Evolutionary conservation across 202 grass and related monocot species (phyloP).

Genomic region (Bolboschoenoplectus hybrid): DNA sequence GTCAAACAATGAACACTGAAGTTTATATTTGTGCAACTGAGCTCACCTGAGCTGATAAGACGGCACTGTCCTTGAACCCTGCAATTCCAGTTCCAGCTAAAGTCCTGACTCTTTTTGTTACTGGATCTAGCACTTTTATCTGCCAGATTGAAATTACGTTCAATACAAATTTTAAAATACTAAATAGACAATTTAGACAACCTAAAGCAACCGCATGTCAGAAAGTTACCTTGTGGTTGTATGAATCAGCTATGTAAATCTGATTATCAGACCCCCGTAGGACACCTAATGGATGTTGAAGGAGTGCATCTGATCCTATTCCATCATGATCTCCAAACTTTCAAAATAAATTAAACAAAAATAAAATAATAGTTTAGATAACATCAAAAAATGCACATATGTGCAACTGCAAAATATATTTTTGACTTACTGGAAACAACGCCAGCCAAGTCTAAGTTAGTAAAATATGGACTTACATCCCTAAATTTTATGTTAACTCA

Average conservation of each 20-base stretch:
- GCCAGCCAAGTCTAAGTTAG: conserved; percentile 9
- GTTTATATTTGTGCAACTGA: neutral
- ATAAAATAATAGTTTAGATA: conserved; percentile 11
- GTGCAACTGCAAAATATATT: neutral
- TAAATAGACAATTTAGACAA: conserved; percentile 25
- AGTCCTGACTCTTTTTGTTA: conserved; percentile 77
- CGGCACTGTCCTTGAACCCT: conserved; percentile 76
- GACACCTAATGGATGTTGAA: conserved; percentile 91
- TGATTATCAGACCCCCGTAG: conserved; percentile 69
- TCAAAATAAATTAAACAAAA: conserved; percentile 34
- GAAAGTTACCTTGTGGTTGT: conserved; percentile 93
- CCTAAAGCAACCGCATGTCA: conserved; percentile 19
- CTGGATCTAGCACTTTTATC: conserved; percentile 87
- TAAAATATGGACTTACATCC: neutral
- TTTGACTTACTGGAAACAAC: conserved; percentile 32
- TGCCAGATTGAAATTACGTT: conserved; percentile 46
- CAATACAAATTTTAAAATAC: conserved; percentile 37
- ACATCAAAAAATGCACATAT: conserved; percentile 26
- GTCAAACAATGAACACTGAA: conserved; percentile 23
- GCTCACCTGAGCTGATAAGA: conserved; percentile 80
- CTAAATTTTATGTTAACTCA: neutral
- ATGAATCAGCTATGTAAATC: conserved; percentile 95
- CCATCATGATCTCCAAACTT: conserved; percentile 97
- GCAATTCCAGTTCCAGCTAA: conserved; percentile 88
- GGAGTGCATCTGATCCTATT: conserved; percentile 69